Evolutionary conservation across 1,284 basidiomycete genomes (phyloP), one percentile per base, ranked within the genome.

Genomic region (Leccinum pachyderme): DNA sequence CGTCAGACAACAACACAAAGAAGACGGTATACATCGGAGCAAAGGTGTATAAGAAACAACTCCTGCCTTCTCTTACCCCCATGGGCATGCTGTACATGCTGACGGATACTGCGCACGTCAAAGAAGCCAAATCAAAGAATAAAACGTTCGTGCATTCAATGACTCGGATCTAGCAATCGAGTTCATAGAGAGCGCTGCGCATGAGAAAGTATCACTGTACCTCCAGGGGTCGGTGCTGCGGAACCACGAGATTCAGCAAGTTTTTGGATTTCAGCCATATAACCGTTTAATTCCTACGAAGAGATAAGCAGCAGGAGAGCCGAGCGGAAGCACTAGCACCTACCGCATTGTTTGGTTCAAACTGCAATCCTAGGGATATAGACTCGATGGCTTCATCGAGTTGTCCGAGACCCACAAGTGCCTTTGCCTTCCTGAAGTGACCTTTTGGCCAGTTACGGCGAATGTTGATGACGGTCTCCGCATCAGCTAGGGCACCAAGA

Each of bases 371-470:
- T 12, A 95, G 78, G 59, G 86, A 78, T 54, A 94, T 77, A 3
- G 94, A 89, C 47, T 95, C 91, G 59, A 81, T 83, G 3, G 95
- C 95, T 52, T 97, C 94, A 35, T 85, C 76, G 52, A 82, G 75
- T 47, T 80, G 77, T 12, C 80, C 78, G 54, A 99, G 75, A n/a
- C 84, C 92, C 5, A 90, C 77, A 46, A 98, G 76, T 0, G 96
- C 94, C 70, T 90, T 91, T 3, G 90, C 93, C 63, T 88, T 96
- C 60, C 96, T 80, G 78, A 96, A 97, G 71, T 98, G 93, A 0
- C 95, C 96, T 71, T 98, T 98, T 63, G 88, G 85, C 96, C 96
- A 99, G 28, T 86, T 86, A 55, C 87, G 80, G 70, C 93, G 91
- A 53, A 98, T 75, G 60, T 84, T 75, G 45, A 96, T 88, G 62